These are phyloP conservation scores for Emmonsiellopsis sp. DNA, from an alignment of 2,329 filamentous ascomycete genomes.

Conservation along the genomic window DNA sequence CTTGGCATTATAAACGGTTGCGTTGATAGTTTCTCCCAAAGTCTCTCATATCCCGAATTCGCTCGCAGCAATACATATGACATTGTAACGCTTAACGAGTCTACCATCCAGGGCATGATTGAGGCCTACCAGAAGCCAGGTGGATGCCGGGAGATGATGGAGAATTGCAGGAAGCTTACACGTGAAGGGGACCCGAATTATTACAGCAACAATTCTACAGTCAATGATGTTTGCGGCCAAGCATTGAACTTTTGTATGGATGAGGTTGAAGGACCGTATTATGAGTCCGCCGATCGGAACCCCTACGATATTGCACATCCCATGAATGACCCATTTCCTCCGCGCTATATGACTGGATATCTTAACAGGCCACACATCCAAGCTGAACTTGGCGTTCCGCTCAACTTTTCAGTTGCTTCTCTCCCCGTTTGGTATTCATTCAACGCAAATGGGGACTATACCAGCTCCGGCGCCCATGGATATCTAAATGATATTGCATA, in stretches of 20 bases:
- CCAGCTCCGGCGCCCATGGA: constrained; percentile 44
- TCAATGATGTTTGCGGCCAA: constrained; percentile 35
- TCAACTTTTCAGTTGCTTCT: constrained; percentile 48
- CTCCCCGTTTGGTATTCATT: constrained; percentile 40
- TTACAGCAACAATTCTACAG: constrained; percentile 33
- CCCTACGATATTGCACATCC: constrained; percentile 50
- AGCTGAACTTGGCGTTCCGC: constrained; percentile 50
- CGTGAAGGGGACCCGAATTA: constrained; percentile 40
- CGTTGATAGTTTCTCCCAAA: constrained; percentile 54
- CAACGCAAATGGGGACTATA: constrained; percentile 32
- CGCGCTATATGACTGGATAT: constrained; percentile 47
- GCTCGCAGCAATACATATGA: constrained; percentile 47
- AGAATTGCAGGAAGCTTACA: constrained; percentile 41
- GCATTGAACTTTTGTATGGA: constrained; percentile 36
- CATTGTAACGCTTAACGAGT: constrained; percentile 41
- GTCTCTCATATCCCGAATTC: constrained; percentile 29
- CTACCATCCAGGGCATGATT: constrained; percentile 2
- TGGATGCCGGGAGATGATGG: constrained; percentile 46
- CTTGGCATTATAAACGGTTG: constrained; percentile 51
- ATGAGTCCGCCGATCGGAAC: constrained; percentile 32
- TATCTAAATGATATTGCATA: constrained; percentile 26
- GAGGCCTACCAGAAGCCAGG: constrained; percentile 32
- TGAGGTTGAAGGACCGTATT: constrained; percentile 36
- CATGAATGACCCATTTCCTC: constrained; percentile 41
- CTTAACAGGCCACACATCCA: constrained; percentile 52